These are phyloP conservation scores for Euphorbia pulcherrima DNA, from an alignment of 345 rosid species.

Conservation along the genomic window DNA sequence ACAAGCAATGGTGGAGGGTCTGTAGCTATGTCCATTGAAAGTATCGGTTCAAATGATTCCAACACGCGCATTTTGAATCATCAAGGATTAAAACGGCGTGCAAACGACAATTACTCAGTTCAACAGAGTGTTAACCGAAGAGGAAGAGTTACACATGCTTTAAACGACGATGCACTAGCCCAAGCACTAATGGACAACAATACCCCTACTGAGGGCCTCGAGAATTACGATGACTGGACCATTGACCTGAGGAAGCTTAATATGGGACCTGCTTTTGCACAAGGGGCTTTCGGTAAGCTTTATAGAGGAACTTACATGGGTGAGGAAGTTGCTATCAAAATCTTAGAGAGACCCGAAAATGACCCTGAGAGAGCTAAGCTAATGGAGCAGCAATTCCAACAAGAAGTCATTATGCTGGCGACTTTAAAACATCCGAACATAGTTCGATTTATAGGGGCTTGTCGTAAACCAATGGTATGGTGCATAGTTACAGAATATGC, in stretches of 20 bases:
- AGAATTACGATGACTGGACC: constrained; percentile 28
- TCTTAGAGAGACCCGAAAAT: constrained; percentile 32
- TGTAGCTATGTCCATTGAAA: constrained; percentile 36
- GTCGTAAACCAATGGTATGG: constrained; percentile 33
- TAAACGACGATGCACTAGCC: constrained; percentile 25
- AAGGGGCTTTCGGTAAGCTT: constrained; percentile 30
- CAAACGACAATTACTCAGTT: constrained; percentile 17
- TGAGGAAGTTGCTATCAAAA: constrained; percentile 33
- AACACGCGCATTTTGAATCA: constrained; percentile 44
- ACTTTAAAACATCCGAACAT: constrained; percentile 29
- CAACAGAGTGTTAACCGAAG: constrained; percentile 22
- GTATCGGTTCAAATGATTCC: constrained; percentile 44
- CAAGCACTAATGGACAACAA: constrained; percentile 25
- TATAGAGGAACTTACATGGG: constrained; percentile 33
- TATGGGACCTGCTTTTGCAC: constrained; percentile 32
- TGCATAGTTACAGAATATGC: constrained; percentile 34
- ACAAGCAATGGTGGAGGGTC: constrained; percentile 45
- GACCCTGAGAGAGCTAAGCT: constrained; percentile 26
- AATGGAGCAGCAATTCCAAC: constrained; percentile 36
- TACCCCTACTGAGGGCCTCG: constrained; percentile 24
- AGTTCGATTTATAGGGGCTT: constrained; percentile 29
- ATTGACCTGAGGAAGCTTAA: constrained; percentile 32
- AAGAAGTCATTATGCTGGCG: constrained; percentile 32
- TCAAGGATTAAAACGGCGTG: constrained; percentile 34
- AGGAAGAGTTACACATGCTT: constrained; percentile 23